Percentiles rank a stretch among this genome's conserved stretches.
Evolutionary conservation across 371 early-diverging fungal genomes (phyloP).

Genomic region (Gilbertella persicaria): DNA sequence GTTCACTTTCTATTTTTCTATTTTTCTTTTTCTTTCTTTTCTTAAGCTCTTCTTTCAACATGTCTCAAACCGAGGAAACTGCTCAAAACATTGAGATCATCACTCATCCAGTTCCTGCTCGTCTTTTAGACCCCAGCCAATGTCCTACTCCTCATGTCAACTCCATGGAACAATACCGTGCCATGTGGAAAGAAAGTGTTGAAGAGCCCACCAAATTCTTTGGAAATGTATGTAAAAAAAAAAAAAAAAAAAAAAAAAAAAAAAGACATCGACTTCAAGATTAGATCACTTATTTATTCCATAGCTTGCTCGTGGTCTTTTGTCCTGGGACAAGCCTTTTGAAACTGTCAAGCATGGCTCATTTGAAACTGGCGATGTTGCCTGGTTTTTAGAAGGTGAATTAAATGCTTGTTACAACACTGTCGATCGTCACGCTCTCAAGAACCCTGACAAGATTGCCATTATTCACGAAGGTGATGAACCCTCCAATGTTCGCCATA

Average conservation of each 20-base stretch:
- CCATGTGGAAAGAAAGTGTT: slow-evolving; percentile 79
- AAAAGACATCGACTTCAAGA: neutral
- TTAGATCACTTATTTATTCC: neutral
- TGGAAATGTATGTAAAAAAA: slow-evolving; percentile 63
- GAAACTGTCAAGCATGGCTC: slow-evolving; percentile 62
- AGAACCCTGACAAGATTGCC: slow-evolving; percentile 73
- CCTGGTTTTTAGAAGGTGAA: slow-evolving; percentile 93
- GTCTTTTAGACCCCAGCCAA: slow-evolving; percentile 49
- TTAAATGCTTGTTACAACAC: slow-evolving; percentile 96
- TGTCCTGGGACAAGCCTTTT: slow-evolving; percentile 82
- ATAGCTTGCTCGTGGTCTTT: slow-evolving; percentile 66
- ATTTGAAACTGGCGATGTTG: slow-evolving; percentile 76
- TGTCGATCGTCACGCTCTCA: slow-evolving; percentile 91
- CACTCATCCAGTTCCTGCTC: slow-evolving; percentile 55
- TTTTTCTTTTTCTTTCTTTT: slow-evolving; percentile 1
- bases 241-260: neutral
- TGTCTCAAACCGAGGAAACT: neutral
- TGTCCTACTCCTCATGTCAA: slow-evolving; percentile 70
- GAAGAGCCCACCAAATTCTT: slow-evolving; percentile 83
- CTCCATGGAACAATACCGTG: slow-evolving; percentile 77
- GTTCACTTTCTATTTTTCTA: neutral
- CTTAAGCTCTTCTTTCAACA: neutral
- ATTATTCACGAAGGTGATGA: slow-evolving; percentile 93
- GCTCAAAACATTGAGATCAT: slow-evolving; percentile 12
- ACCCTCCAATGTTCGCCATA: slow-evolving; percentile 67